These are phyloP conservation scores for Wickerhamomyces strasburgensis DNA, from an alignment of 805 yeast genomes.

Conservation along the genomic window DNA sequence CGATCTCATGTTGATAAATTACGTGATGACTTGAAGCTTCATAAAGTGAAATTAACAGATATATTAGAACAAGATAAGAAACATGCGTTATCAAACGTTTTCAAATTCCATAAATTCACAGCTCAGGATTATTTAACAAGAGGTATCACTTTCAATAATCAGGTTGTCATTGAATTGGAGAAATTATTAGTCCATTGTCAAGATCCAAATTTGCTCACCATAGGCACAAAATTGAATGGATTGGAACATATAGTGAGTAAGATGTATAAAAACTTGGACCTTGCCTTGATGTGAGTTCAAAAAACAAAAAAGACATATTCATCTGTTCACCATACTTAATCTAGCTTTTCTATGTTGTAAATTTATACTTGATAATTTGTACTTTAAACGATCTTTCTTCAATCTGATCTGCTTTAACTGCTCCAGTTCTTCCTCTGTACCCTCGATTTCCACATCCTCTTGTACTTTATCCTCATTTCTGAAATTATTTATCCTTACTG, in stretches of 20 bases:
- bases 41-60: conserved; percentile 33
- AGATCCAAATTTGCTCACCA: conserved; percentile 61
- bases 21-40: conserved; percentile 47
- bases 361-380: conserved; percentile 29
- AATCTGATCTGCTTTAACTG: conserved; percentile 35
- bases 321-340: conserved; percentile 20
- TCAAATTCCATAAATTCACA: conserved; percentile 29
- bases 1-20: conserved; percentile 55
- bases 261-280: conserved; percentile 22
- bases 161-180: conserved; percentile 58
- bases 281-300: conserved; percentile 24
- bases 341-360: conserved; percentile 25
- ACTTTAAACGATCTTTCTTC: conserved; percentile 41
- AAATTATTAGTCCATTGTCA: conserved; percentile 58
- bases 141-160: conserved; percentile 53
- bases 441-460: conserved; percentile 19
- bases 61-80: conserved; percentile 37
- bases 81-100: conserved; percentile 27
- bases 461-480: conserved; percentile 18
- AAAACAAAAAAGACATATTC: conserved; percentile 6
- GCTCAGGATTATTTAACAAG: conserved; percentile 54
- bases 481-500: conserved; percentile 31
- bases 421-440: conserved; percentile 33
- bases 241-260: conserved; percentile 36
- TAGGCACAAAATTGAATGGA: conserved; percentile 58